Evolutionary conservation across 2,329 filamentous ascomycete genomes (phyloP), one percentile per base, ranked within the genome.

Genomic region (Pseudogymnoascus verrucosus): DNA sequence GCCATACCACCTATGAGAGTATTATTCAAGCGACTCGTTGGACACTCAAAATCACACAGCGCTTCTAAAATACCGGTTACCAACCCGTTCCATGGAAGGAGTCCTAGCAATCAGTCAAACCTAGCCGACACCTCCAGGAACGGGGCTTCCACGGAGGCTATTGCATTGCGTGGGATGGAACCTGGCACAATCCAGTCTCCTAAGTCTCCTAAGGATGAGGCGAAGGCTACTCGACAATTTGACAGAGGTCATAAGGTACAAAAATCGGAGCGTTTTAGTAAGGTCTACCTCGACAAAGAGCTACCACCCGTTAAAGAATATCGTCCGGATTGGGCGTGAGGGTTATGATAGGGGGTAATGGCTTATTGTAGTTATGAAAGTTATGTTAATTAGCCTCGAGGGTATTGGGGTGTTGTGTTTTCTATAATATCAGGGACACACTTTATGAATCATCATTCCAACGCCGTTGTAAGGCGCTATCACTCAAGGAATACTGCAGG

Each of bases 241-340:
- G 26, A 7, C n/a, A 7, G 2, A 8, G 51, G 51, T 21, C 28
- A 57, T 57, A 57, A 57, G 7, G 10, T n/a, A 16, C 51, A 57
- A 19, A 34, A 57, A 7, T 34, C 51, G 12, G 28, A 12, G n/a
- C 26, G n/a, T 57, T 57, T 57, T 34, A 57, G n/a, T 34, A 57
- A 57, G 28, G 26, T 57, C n/a, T 57, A 57, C 10, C 51, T 57
- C 51, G 51, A 57, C 10, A 57, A 57, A 19, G 51, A 57, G 28
- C 51, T 57, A 34, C 51, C 51, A 34, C 26, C 51, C n/a, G 19
- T 57, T 21, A 16, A 34, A 57, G 2, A 11, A 57, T 19, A 5
- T 21, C 6, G n/a, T 19, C 5, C 14, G 19, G 10, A 28, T 34
- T 34, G 28, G n/a, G 28, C 12, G 10, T 11, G 31, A 19, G 47